phyloP scores from a whole-genome alignment of 306 rosid genomes.

The Cucurbita moschata region DNA sequence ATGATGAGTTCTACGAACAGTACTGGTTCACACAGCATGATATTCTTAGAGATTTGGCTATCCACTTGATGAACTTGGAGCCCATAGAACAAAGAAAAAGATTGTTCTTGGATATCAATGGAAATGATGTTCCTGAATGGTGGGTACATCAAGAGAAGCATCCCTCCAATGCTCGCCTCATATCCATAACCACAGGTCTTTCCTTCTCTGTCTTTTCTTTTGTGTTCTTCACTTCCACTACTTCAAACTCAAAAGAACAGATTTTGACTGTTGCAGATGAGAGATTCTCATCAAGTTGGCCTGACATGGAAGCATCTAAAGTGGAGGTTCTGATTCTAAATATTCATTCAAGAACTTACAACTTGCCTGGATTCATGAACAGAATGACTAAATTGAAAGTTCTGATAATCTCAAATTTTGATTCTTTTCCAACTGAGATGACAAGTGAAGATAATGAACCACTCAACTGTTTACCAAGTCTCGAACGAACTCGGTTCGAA shows the following conservation, averaged over 20 bases:
- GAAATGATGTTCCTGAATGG: constrained; percentile 38
- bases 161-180: constrained; percentile 18
- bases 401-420: constrained; percentile 31
- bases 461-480: constrained; percentile 11
- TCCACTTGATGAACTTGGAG: constrained; percentile 16
- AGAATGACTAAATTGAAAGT: constrained; percentile 40
- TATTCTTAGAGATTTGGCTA: constrained; percentile 57
- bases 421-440: constrained; percentile 19
- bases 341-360: constrained; percentile 17
- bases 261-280: constrained; percentile 36
- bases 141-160: constrained; percentile 27
- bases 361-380: constrained; percentile 31
- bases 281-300: constrained; percentile 28
- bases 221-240: background rate
- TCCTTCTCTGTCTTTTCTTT: constrained; percentile 2
- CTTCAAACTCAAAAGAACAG: background rate
- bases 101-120: constrained; percentile 23
- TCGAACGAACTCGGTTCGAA: constrained; percentile 44
- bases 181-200: constrained; percentile 58
- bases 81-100: constrained; percentile 23
- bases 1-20: constrained; percentile 26
- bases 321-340: constrained; percentile 47
- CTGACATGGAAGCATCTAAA: constrained; percentile 23
- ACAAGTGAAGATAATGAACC: constrained; percentile 18
- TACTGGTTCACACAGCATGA: constrained; percentile 34